phyloP scores from a whole-genome alignment of 1,284 basidiomycete species.

The Cryptococcus wingfieldii region DNA sequence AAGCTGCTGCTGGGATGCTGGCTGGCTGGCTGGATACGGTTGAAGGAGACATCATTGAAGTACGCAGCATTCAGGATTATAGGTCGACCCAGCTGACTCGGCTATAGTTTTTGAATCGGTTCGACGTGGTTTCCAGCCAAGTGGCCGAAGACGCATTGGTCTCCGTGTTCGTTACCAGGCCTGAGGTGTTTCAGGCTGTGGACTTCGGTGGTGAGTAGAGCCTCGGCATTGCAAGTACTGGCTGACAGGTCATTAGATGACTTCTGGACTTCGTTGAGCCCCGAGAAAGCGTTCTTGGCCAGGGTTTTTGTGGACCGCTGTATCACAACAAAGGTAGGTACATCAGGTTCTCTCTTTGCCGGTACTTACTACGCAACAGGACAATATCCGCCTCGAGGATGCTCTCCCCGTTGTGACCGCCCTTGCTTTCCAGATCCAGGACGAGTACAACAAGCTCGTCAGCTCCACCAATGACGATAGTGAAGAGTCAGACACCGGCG shows the following conservation, averaged over 20 bases:
- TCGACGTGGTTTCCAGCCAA: constrained; percentile 59
- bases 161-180: constrained; percentile 60
- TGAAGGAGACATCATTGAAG: constrained; percentile 53
- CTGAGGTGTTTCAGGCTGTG: constrained; percentile 61
- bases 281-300: constrained; percentile 77
- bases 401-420: constrained; percentile 83
- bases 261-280: constrained; percentile 73
- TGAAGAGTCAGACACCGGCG: constrained; percentile 29
- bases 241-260: constrained; percentile 52
- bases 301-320: constrained; percentile 83
- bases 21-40: constrained; percentile 67
- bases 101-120: constrained; percentile 57
- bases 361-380: constrained; percentile 31
- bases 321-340: constrained; percentile 54
- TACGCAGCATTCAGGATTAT: constrained; percentile 17
- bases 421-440: constrained; percentile 80
- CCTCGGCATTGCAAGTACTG: not conserved
- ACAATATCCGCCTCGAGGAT: constrained; percentile 66
- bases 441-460: constrained; percentile 68
- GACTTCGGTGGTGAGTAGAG: constrained; percentile 63
- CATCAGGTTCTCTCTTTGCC: not conserved
- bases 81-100: constrained; percentile 31
- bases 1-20: constrained; percentile 73
- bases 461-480: constrained; percentile 54
- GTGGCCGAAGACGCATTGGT: constrained; percentile 65